Base-by-base conservation (phyloP, 306 rosid genomes). In the Quercus mongolica region DNA sequence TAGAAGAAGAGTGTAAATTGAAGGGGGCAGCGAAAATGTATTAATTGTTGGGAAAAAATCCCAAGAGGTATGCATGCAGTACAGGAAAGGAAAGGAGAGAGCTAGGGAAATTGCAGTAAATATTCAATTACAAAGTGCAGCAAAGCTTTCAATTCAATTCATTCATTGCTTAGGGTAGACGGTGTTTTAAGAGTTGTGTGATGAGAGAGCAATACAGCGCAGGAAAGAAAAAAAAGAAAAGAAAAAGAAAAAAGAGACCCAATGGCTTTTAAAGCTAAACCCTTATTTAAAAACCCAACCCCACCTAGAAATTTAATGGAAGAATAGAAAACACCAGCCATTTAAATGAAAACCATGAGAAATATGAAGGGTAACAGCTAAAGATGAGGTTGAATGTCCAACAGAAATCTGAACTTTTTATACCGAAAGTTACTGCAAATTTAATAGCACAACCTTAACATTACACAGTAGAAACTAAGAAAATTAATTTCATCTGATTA, bases 1-100 rank as follows among this genome's bases (percentile, higher is more conserved):
- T 88, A 79, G 96, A 93, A 92, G 90, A 86, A 91, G 92, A 86
- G 87, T 88, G 90, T 91, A 91, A 86, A 88, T 89, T 93, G 94
- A 84, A 87, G 90, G 79, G 91, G 88, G 88, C 89, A 79, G 90
- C 87, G 88, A 88, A 93, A 89, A 91, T 81, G 96, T 85, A 91
- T 91, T 93, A 88, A 91, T 89, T 73, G 90, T 84, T 28, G 4
- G 75, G 89, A 82, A 87, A 88, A 92, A 86, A 90, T 85, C 87
- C 79, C 92, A 88, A 82, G 83, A 76, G 79, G 81, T 83, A 88
- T 84, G 94, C 89, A 88, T 88, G 90, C 88, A 90, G 79, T 49
- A 0, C 12, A 10, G 54, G 15, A 49, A 49, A 13, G 54, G 54
- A 49, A 49, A 49, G 54, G 54, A 12, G 46, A 41, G 46, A 41